Conservation (phyloP, 139 green algal genomes). For the Chlorella sorokiniana region DNA sequence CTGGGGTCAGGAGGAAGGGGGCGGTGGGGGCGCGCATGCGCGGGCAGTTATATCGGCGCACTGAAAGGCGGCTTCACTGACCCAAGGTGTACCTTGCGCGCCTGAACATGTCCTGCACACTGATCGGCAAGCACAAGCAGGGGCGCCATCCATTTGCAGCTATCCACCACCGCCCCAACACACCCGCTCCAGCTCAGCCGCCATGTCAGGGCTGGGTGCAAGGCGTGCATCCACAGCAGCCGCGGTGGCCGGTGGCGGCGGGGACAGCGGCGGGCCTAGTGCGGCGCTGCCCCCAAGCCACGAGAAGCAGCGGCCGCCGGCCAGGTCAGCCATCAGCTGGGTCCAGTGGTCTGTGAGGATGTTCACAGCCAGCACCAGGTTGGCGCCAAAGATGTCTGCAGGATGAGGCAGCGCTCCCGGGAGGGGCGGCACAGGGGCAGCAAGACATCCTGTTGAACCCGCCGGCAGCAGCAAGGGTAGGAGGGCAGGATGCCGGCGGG, state of each 20-base stretch:
- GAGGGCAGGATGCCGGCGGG: no score
- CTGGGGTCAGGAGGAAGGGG: neutral
- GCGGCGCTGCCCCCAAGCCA: neutral
- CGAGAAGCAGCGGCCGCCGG: neutral
- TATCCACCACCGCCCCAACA: neutral
- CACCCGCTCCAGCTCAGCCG: neutral
- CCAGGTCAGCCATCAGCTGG: neutral
- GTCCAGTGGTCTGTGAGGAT: neutral
- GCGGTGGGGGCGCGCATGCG: no score
- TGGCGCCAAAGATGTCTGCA: slow-evolving; percentile 11
- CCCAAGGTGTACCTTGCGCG: no score
- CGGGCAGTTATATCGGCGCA: no score
- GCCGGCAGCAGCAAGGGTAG: no score
- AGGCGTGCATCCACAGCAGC: neutral
- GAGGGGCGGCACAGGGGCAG: no score
- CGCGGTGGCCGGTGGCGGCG: neutral
- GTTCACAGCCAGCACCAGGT: slow-evolving; percentile 2
- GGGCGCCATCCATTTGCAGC: no score
- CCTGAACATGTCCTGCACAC: no score
- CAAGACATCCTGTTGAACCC: no score
- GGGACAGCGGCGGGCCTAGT: neutral
- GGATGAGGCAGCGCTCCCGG: neutral
- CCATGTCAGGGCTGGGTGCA: neutral
- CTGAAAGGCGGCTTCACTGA: no score
- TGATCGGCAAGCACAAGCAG: no score